Evolutionary conservation across 148 eudicot species (phyloP), one percentile per base, ranked within the genome.

Genomic region (Gaultheria prostrata): DNA sequence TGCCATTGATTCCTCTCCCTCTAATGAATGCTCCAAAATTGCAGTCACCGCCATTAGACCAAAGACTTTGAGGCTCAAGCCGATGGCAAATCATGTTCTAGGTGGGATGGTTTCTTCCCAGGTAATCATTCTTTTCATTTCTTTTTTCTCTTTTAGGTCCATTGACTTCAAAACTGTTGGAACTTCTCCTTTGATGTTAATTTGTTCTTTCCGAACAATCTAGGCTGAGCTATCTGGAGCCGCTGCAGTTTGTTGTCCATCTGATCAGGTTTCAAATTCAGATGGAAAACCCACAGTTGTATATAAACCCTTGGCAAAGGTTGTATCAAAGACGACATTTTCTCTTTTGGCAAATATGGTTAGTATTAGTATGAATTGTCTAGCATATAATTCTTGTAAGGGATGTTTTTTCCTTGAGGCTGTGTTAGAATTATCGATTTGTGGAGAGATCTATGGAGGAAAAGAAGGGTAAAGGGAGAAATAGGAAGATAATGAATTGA

Each of bases 291-390:
- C 92, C 54, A 85, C 85, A 85, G 90, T 89, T 78, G 54, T 94
- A 75, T 92, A 90, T 82, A 96, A 89, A 86, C 99, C 99, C 48
- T 86, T 93, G 79, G 98, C 99, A 26, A 96, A 94, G 85, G 87
- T 89, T 18, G 97, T 90, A 26, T 94, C 99, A 1, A 92, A 84
- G 89, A 84, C 84, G 28, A 92, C 93, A 0, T 80, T 88, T 70
- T 90, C 94, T 74, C 82, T 89, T 53, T 85, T 94, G 89, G 94
- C 94, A 57, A 91, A 82, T 83, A 84, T 93, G 98, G 98, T 94
- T 53, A 88, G 98, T 94, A 71, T 80, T 50, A 61, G 73, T 50
- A 39, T 1, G 3, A 0, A 13, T 28, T 30, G 18, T 77, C 76
- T 57, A 48, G 26, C 50, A 28, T 15, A 20, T 50, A 53, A 63